Base-by-base conservation (phyloP, 2,329 filamentous ascomycete genomes). In the Coniochaeta sp. region DNA sequence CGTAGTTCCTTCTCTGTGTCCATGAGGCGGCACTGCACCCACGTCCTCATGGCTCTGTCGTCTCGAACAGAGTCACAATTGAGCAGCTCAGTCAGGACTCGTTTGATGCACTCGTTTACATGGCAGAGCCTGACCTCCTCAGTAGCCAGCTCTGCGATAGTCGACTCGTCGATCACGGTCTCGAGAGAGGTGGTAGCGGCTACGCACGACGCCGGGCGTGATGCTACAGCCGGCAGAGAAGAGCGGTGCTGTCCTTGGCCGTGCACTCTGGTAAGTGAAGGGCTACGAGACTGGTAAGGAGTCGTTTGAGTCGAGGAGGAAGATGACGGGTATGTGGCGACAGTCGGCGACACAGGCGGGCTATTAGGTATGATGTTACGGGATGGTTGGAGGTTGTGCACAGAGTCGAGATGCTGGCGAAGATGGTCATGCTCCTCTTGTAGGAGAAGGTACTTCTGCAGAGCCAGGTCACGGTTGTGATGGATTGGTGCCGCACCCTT, bases 81-180 rank as follows among this genome's bases (percentile, higher is more conserved):
- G 66, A 87, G 78, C 16, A 87, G 77, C 69, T 85, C 83, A 6
- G 83, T 87, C 65, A 87, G 68, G 1, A 82, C 80, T 34, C 82
- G 78, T 73, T 87, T 87, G 73, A 86, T 83, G 65, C 80, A 78
- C 71, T 85, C 82, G 70, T 84, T 84, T 70, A 85, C 79, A 63
- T 80, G 76, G 58, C 76, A 82, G 12, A 85, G 76, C 62, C 77
- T 80, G 64, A 79, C 77, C 68, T 84, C 81, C 67, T 82, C 80
- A 19, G 73, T 73, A 0, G 77, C 80, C 64, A 84, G 77, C 66
- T 80, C 78, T 62, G 73, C 73, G 24, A 81, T 68, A 7, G 77
- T 76, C 59, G 77, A 73, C 66, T 80, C 79, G 66, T 82, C 79
- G 24, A 76, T 68, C 34, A 79, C 77, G 26, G 76, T 77, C 59